Conservation (phyloP, 129 eudicot genomes). For the Centella asiatica region DNA sequence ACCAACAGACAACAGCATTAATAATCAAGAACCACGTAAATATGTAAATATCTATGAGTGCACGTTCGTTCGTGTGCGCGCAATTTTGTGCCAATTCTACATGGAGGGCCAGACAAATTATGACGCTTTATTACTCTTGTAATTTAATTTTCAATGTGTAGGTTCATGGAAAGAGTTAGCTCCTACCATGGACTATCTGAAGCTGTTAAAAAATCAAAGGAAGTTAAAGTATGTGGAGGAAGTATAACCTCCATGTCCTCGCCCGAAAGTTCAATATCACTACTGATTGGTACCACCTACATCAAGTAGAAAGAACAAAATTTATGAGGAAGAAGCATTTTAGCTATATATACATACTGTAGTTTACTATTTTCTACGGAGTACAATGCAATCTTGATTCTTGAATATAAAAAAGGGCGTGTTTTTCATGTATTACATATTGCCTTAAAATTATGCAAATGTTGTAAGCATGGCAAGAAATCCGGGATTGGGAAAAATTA, state of each 20-base stretch:
- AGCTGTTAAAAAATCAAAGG: slow-evolving; percentile 38
- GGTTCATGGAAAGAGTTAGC: background rate
- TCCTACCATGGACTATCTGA: slow-evolving; percentile 1
- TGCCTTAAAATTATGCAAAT: too few species aligned
- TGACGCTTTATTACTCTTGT: background rate
- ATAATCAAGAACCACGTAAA: too few species aligned
- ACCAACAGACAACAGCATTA: background rate
- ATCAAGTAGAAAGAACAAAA: background rate
- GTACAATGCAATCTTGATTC: too few species aligned
- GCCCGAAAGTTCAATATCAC: slow-evolving; percentile 26
- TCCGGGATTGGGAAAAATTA: too few species aligned
- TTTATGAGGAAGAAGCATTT: background rate
- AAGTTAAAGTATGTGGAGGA: slow-evolving; percentile 46
- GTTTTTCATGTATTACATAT: too few species aligned
- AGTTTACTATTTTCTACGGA: too few species aligned
- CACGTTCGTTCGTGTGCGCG: background rate
- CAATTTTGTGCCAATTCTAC: background rate
- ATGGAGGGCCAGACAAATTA: background rate
- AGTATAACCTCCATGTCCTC: slow-evolving; percentile 30
- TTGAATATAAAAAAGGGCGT: too few species aligned
- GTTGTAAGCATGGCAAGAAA: too few species aligned
- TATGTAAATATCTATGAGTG: too few species aligned
- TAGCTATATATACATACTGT: too few species aligned
- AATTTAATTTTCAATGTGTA: background rate
- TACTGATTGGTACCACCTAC: slow-evolving; percentile 38